phyloP scores from a whole-genome alignment of 75 land plant genomes.

The Picea sitchensis region DNA sequence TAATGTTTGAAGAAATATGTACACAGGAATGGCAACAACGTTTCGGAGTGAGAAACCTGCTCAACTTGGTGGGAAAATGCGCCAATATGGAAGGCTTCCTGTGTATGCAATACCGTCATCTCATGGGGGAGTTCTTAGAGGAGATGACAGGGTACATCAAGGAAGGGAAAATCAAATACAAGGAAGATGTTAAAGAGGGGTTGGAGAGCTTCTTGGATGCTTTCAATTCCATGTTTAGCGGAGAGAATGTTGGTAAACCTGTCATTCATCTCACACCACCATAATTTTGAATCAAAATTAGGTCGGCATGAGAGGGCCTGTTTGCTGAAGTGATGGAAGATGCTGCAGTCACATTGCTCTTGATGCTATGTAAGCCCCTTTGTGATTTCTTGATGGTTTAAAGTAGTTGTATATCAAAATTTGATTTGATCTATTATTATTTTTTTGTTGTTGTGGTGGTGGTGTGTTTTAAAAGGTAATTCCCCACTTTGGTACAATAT shows the following conservation, averaged over 20 bases:
- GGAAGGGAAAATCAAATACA: slow-evolving; percentile 31
- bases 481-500: too few species aligned
- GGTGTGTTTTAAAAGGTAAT: too few species aligned
- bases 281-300: too few species aligned
- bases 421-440: too few species aligned
- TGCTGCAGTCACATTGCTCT: too few species aligned
- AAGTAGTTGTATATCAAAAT: too few species aligned
- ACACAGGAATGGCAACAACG: slow-evolving; percentile 31
- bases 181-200: slow-evolving; percentile 26
- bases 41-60: slow-evolving; percentile 39
- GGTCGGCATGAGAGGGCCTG: too few species aligned
- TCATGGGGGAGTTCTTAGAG: slow-evolving; percentile 16
- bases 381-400: too few species aligned
- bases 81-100: slow-evolving; percentile 43
- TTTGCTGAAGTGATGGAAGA: too few species aligned
- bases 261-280: slow-evolving; percentile 11
- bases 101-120: slow-evolving; percentile 11
- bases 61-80: slow-evolving; percentile 31
- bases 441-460: too few species aligned
- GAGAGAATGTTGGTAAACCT: slow-evolving; percentile 42
- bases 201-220: slow-evolving; percentile 39
- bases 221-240: slow-evolving; percentile 26
- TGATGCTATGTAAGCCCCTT: too few species aligned
- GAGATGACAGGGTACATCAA: slow-evolving; percentile 30
- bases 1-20: neutral